These are phyloP conservation scores for Cladosporium velox DNA, from an alignment of 2,329 filamentous ascomycete genomes.

Conservation along the genomic window DNA sequence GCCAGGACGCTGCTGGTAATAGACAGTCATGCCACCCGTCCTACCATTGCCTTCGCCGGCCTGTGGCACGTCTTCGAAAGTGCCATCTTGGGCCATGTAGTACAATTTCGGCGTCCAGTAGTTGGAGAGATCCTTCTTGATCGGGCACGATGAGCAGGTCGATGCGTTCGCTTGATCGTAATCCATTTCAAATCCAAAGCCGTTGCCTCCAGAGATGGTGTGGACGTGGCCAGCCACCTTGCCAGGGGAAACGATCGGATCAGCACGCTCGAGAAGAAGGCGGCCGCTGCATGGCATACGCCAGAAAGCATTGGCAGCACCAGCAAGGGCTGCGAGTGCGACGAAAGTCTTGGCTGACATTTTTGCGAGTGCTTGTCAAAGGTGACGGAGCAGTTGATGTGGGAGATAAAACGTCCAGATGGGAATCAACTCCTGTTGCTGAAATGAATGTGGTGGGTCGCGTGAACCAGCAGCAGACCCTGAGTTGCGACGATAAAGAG, in stretches of 20 bases:
- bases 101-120: conserved; percentile 78
- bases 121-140: conserved; percentile 65
- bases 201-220: conserved; percentile 69
- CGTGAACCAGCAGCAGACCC: no score
- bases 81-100: conserved; percentile 64
- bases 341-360: no score
- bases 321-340: conserved; percentile 30
- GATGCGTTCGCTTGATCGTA: conserved; percentile 62
- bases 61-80: conserved; percentile 60
- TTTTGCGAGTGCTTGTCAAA: no score
- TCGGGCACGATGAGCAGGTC: conserved; percentile 69
- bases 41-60: conserved; percentile 49
- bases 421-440: no score
- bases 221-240: conserved; percentile 64
- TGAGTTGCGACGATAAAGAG: no score
- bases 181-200: conserved; percentile 63
- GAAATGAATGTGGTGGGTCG: no score
- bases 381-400: no score
- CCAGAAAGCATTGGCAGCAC: conserved; percentile 63
- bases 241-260: conserved; percentile 70
- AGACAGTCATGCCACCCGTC: conserved; percentile 67
- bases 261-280: conserved; percentile 61
- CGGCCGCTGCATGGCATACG: conserved; percentile 68
- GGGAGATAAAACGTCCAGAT: no score
- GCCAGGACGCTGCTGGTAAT: conserved; percentile 62